Evolutionary conservation across 176 grass and related monocot genomes (phyloP).

Genomic region (Eremochloa ophiuroides): DNA sequence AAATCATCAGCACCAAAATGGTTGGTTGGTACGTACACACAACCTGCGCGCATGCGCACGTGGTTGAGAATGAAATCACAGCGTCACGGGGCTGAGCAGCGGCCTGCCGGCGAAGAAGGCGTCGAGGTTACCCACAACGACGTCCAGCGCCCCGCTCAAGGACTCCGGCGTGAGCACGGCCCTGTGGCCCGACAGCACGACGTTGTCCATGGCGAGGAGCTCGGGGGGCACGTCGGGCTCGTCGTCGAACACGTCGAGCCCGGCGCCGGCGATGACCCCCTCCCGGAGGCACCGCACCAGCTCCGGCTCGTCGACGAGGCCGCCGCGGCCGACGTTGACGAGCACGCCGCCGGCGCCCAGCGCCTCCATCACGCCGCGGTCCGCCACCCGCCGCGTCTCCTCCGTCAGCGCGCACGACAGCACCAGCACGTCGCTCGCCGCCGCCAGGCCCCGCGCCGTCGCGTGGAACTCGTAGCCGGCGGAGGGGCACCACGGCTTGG

Average conservation of each 20-base stretch:
- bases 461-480: too few relatives aligned
- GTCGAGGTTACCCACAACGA: slow-evolving; percentile 41
- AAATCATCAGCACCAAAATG: too few relatives aligned
- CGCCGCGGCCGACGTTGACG: slow-evolving; percentile 59
- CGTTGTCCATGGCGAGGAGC: slow-evolving; percentile 57
- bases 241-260: slow-evolving; percentile 53
- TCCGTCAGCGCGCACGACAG: slow-evolving; percentile 49
- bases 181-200: slow-evolving; percentile 50
- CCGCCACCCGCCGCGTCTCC: slow-evolving; percentile 39
- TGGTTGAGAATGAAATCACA: neutral
- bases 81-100: slow-evolving; percentile 38
- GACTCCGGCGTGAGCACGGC: slow-evolving; percentile 55
- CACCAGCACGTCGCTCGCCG: slow-evolving; percentile 46
- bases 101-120: slow-evolving; percentile 51
- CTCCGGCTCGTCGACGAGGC: slow-evolving; percentile 63
- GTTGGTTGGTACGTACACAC: too few relatives aligned
- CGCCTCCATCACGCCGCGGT: slow-evolving; percentile 49
- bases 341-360: slow-evolving; percentile 48
- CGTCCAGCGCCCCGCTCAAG: neutral
- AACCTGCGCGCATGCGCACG: too few relatives aligned
- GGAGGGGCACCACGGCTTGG: too few relatives aligned
- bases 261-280: slow-evolving; percentile 51
- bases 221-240: slow-evolving; percentile 52
- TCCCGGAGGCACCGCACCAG: slow-evolving; percentile 50
- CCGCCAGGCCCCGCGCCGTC: slow-evolving; percentile 37